Conservation (phyloP, 108 stramenopile species). For the Tribonema minus region DNA sequence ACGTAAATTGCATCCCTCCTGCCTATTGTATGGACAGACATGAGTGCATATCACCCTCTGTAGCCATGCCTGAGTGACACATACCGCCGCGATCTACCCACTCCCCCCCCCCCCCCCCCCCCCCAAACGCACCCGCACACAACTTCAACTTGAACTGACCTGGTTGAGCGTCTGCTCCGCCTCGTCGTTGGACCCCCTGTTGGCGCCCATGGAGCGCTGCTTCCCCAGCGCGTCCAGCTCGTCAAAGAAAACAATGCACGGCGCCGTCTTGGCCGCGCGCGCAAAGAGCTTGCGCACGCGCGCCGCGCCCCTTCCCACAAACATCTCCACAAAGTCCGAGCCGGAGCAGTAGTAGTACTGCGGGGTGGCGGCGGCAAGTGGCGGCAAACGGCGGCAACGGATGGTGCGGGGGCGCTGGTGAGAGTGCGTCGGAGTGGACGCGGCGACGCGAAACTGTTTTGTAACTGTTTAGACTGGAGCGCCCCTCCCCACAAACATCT, state of each 20-base stretch:
- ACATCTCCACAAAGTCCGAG: slow-evolving; percentile 59
- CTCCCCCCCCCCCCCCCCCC: too few relatives aligned
- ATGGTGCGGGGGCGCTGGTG: neutral
- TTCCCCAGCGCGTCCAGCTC: slow-evolving; percentile 58
- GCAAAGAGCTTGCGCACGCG: slow-evolving; percentile 81
- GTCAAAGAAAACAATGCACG: slow-evolving; percentile 58
- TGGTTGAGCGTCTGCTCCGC: slow-evolving; percentile 55
- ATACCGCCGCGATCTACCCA: too few relatives aligned
- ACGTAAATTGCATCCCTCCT: too few relatives aligned
- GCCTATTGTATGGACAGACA: too few relatives aligned
- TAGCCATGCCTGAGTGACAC: too few relatives aligned
- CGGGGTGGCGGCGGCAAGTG: slow-evolving; percentile 53
- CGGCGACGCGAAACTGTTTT: too few relatives aligned
- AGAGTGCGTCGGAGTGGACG: neutral
- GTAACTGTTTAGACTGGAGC: too few relatives aligned
- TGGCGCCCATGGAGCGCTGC: slow-evolving; percentile 26
- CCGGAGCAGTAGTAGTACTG: slow-evolving; percentile 46
- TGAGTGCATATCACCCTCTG: too few relatives aligned
- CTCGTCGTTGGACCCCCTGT: slow-evolving; percentile 41
- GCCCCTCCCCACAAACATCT: slow-evolving; percentile 73
- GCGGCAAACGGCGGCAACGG: slow-evolving; percentile 59
- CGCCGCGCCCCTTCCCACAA: slow-evolving; percentile 84
- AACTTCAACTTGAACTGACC: too few relatives aligned
- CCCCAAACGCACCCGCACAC: too few relatives aligned
- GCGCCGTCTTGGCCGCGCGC: slow-evolving; percentile 52